Conservation (phyloP, 2,329 filamentous ascomycete species). For the Colletotrichum sp. region DNA sequence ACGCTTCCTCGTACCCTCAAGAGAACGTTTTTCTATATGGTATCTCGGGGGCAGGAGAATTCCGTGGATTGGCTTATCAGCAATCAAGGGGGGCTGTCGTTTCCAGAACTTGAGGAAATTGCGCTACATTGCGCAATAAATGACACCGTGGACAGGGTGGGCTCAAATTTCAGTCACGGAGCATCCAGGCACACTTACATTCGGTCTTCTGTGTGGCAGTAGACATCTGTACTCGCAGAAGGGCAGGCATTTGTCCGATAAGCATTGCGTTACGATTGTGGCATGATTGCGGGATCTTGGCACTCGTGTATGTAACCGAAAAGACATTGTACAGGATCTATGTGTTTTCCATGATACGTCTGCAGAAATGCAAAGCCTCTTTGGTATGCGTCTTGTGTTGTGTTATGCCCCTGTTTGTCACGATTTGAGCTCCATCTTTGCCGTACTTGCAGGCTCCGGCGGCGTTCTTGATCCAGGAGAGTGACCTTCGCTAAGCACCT, state of each 20-base stretch:
- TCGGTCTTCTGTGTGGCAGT: not conserved
- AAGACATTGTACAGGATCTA: not conserved
- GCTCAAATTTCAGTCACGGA: not conserved
- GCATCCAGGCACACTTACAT: not conserved
- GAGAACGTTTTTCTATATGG: not conserved
- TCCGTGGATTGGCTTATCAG: not conserved
- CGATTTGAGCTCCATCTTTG: not conserved
- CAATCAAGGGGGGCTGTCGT: not conserved
- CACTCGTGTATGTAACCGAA: not conserved
- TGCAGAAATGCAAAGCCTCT: not conserved
- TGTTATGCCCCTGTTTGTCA: not conserved
- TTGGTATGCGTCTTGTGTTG: not conserved
- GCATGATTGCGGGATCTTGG: not conserved
- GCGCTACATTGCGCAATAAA: not conserved
- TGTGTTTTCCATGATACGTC: not conserved
- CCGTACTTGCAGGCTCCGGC: not conserved
- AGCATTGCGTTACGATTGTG: fast-evolving
- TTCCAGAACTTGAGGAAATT: not conserved
- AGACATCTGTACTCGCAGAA: not conserved
- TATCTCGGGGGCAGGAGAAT: not conserved
- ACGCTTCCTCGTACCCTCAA: not conserved
- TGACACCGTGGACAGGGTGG: not conserved
- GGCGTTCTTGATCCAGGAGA: constrained; percentile 1
- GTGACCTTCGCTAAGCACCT: not conserved
- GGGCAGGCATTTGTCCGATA: not conserved